These are phyloP conservation scores for Hypoxylon fragiforme DNA, from an alignment of 495 filamentous ascomycete genomes.

Conservation along the genomic window DNA sequence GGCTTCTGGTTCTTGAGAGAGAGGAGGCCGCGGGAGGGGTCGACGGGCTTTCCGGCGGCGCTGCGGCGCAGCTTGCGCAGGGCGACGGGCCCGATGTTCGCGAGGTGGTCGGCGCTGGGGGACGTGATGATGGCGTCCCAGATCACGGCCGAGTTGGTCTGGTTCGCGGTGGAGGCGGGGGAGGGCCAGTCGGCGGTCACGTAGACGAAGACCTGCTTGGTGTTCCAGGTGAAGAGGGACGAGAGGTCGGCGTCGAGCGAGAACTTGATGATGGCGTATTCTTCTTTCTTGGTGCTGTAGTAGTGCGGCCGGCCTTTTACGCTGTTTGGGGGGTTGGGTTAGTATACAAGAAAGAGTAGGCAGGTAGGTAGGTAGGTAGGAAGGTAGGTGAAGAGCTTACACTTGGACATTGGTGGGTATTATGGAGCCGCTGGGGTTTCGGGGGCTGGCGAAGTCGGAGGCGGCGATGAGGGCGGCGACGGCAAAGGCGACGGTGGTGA, in stretches of 20 bases:
- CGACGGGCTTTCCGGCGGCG: constrained; percentile 54
- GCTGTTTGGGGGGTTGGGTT: constrained; percentile 47
- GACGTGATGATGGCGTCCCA: constrained; percentile 93
- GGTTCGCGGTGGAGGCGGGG: constrained; percentile 39
- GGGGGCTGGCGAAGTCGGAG: constrained; percentile 72
- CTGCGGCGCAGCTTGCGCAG: constrained; percentile 57
- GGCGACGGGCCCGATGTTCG: constrained; percentile 53
- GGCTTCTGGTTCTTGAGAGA: constrained; percentile 76
- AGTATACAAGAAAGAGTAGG: not conserved
- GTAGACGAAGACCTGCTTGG: constrained; percentile 98
- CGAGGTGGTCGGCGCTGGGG: constrained; percentile 59
- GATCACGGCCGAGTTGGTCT: constrained; percentile 78
- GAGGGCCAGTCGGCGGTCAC: constrained; percentile 82
- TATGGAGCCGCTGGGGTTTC: constrained; percentile 65
- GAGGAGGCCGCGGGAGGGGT: constrained; percentile 64
- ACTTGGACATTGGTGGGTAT: constrained; percentile 80
- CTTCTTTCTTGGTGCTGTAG: constrained; percentile 87
- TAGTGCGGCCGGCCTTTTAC: constrained; percentile 89
- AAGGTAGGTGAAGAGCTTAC: constrained; percentile 54
- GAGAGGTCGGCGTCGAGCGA: constrained; percentile 84
- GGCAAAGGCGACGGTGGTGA: constrained; percentile 87
- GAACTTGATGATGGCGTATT: constrained; percentile 93
- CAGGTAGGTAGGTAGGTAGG: not conserved
- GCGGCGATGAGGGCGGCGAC: constrained; percentile 78
- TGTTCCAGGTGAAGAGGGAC: constrained; percentile 98